phyloP scores from a whole-genome alignment of 2,329 filamentous ascomycete species.

The Thermothelomyces thermophilus region DNA sequence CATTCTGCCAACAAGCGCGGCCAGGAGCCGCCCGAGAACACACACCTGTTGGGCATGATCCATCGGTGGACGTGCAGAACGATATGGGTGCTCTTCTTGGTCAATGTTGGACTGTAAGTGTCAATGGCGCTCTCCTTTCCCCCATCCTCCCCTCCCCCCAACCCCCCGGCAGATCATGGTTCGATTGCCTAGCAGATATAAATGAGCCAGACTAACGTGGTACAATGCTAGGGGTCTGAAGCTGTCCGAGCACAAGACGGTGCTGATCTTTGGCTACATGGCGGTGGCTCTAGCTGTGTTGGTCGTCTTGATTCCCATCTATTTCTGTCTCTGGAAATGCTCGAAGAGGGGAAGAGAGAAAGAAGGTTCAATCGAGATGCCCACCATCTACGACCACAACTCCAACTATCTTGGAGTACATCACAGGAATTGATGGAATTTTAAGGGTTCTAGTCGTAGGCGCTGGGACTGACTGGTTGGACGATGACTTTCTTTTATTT shows the following conservation, averaged over 20 bases:
- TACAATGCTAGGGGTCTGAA: constrained; percentile 21
- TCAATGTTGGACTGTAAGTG: constrained; percentile 26
- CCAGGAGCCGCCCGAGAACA: constrained; percentile 15
- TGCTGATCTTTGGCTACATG: constrained; percentile 23
- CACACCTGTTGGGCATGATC: constrained; percentile 10
- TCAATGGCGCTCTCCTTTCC: no score
- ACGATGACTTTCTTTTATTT: no score
- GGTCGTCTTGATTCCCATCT: constrained; percentile 19
- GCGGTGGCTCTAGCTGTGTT: constrained; percentile 20
- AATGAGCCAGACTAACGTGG: neutral
- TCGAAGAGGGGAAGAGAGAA: constrained; percentile 13
- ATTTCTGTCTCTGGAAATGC: constrained; percentile 22
- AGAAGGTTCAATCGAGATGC: constrained; percentile 15
- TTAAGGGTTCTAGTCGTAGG: no score
- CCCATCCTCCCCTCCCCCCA: no score
- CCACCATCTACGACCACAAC: constrained; percentile 21
- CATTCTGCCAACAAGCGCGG: constrained; percentile 15
- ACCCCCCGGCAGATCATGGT: no score
- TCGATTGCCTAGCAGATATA: no score
- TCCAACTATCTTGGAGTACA: neutral
- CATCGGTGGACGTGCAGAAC: constrained; percentile 23
- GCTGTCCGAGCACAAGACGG: constrained; percentile 16
- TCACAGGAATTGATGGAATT: neutral
- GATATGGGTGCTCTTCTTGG: constrained; percentile 24
- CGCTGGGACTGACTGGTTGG: no score